Evolutionary conservation across 163 green algal genomes (phyloP).

Genomic region (Chloroidium sp.): DNA sequence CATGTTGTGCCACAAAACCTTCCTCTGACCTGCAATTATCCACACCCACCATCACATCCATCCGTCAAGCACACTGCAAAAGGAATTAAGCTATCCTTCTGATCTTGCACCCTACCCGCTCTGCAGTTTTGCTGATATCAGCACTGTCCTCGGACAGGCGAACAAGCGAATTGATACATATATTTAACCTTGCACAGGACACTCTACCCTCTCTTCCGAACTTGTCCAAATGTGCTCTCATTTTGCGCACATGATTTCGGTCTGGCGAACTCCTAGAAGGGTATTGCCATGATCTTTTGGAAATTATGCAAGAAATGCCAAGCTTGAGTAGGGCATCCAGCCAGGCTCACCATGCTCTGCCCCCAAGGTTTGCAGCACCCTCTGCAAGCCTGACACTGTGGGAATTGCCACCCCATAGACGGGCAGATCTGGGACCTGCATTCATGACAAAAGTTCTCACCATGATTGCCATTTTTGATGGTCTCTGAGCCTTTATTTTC

Average conservation of each 20-base stretch:
- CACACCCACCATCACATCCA: background rate
- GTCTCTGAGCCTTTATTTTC: background rate
- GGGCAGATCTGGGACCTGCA: conserved; percentile 74
- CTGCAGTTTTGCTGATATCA: conserved; percentile 1
- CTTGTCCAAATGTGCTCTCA: too few relatives aligned
- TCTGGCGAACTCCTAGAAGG: too few relatives aligned
- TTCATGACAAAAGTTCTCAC: too few relatives aligned
- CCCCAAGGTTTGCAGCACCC: conserved; percentile 51
- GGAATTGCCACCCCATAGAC: conserved; percentile 93
- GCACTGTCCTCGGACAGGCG: background rate
- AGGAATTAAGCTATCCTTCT: conserved; percentile 1
- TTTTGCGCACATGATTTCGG: too few relatives aligned
- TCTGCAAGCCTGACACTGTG: conserved; percentile 72
- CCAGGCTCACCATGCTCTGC: too few relatives aligned
- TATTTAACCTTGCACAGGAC: too few relatives aligned
- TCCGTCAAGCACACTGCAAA: background rate
- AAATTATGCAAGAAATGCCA: too few relatives aligned
- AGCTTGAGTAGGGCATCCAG: too few relatives aligned
- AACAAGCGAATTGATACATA: too few relatives aligned
- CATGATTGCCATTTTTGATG: background rate
- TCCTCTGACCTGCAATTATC: conserved; percentile 11
- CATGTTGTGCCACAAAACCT: conserved; percentile 91
- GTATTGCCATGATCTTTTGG: too few relatives aligned
- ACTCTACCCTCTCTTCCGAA: too few relatives aligned
- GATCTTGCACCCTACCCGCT: background rate